Base-by-base conservation (phyloP, 768 basidiomycete species). In the Epithele typhae region DNA sequence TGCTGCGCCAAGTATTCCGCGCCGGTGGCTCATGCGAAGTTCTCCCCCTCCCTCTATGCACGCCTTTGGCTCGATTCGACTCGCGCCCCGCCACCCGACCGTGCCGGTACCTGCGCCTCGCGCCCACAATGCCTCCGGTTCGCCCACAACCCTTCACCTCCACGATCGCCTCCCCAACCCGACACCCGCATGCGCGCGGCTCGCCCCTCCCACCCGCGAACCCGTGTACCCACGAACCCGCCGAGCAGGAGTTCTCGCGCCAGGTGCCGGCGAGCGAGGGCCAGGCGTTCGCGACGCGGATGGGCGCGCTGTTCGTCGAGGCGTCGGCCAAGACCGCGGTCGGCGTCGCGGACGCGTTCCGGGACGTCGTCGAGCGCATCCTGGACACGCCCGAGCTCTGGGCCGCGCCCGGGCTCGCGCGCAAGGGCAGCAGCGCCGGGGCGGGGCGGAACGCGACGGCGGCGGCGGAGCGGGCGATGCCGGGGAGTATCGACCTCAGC, bases 271-370 rank as follows among this genome's bases (percentile, higher is more conserved):
- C 79, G 5, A 67, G 77, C 0, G 92, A 97, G 60, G 95, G 82
- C 1, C 68, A 80, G 48, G 74, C 76, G 1, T 97, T 95, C 55
- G 95, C 95, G 0, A 69, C 71, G 21, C 77, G 87, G 25, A 91
- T 92, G 77, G 78, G 79, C 15, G 87, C 84, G 17, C 69, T 92
- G 37, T 98, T 98, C 67, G 71, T 97, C 35, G 95, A 98, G 68
- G 84, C 91, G 1, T 90, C 86, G 0, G 95, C 95, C 0, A 97
- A 97, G 79, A 96, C 91, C 0, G 79, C 84, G 7, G 73, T 88
- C 0, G 85, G 87, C 14, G 93, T 97, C 5, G 74, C 73, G 24
- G 88, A 91, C 37, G 81, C 84, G 2, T 86, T 86, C 58, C 68
- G 74, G 35, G 84, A 87, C 44, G 79, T 95, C 5, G 92, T 96